Conservation (phyloP, 2,329 filamentous ascomycete species). For the Talaromyces sp. region DNA sequence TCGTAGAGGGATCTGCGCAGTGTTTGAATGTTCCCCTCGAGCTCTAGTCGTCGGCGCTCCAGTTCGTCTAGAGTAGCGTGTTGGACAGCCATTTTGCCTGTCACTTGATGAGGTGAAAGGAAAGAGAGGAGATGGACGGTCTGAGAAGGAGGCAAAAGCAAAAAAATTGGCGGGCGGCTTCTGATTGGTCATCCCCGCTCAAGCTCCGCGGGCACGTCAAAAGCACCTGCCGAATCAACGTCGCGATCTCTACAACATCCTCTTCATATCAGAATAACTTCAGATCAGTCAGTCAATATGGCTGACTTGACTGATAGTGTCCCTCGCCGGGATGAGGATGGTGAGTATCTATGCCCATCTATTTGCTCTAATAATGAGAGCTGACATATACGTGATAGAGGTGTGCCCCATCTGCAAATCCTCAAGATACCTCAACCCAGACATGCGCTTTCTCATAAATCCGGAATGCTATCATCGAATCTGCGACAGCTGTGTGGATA, state of each 20-base stretch:
- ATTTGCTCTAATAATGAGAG: background rate
- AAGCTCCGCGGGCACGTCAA: slow-evolving; percentile 11
- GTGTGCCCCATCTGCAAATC: slow-evolving; percentile 98
- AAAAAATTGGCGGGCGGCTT: slow-evolving; percentile 2
- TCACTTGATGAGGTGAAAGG: slow-evolving; percentile 10
- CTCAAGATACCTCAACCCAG: slow-evolving; percentile 87
- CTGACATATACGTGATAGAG: slow-evolving; percentile 50
- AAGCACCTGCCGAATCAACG: background rate
- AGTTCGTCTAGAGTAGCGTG: slow-evolving; percentile 63
- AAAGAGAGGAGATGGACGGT: slow-evolving; percentile 12
- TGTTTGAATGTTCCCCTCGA: slow-evolving; percentile 73
- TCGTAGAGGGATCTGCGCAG: slow-evolving; percentile 74
- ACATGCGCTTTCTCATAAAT: slow-evolving; percentile 94
- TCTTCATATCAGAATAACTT: background rate
- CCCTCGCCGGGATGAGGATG: slow-evolving; percentile 44
- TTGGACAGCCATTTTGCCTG: slow-evolving; percentile 33
- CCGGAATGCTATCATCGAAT: slow-evolving; percentile 99
- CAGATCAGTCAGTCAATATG: slow-evolving; percentile 26
- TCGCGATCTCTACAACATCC: background rate
- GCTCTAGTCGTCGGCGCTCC: slow-evolving; percentile 69
- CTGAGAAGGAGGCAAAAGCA: slow-evolving; percentile 19
- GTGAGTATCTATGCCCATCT: slow-evolving; percentile 27
- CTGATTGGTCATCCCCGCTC: slow-evolving; percentile 23
- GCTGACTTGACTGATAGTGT: slow-evolving; percentile 33
- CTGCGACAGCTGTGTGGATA: slow-evolving; percentile 93